Percentiles rank a stretch among this genome's conserved stretches.
Evolutionary conservation across 192 early-diverging fungal genomes (phyloP).

Genomic region (Chytriomyces confervae): DNA sequence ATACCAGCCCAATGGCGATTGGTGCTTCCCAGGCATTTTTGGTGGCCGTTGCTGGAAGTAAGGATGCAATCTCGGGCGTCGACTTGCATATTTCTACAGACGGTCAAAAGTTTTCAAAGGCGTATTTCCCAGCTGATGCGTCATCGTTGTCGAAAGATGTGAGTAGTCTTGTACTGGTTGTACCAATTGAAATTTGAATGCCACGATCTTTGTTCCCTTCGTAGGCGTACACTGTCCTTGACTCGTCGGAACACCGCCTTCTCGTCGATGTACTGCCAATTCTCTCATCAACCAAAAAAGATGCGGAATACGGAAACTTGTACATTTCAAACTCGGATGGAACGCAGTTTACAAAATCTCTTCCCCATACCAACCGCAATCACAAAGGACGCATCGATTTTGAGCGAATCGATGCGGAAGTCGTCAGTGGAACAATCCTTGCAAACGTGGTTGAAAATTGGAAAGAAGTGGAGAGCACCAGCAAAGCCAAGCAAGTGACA

Average conservation of each 20-base stretch:
- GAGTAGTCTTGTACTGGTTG: background rate
- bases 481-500: constrained; percentile 62
- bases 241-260: constrained; percentile 76
- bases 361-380: constrained; percentile 84
- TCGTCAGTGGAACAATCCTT: constrained; percentile 75
- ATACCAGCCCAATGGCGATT: constrained; percentile 65
- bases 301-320: constrained; percentile 67
- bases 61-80: constrained; percentile 59
- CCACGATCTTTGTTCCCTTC: constrained; percentile 32
- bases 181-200: background rate
- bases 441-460: constrained; percentile 87
- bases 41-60: constrained; percentile 55
- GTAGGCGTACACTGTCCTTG: constrained; percentile 81
- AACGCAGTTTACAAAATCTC: constrained; percentile 78
- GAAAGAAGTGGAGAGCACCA: constrained; percentile 58
- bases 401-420: constrained; percentile 80
- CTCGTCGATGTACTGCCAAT: constrained; percentile 74
- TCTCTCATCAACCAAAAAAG: constrained; percentile 35
- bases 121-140: constrained; percentile 54
- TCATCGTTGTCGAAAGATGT: constrained; percentile 28
- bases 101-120: constrained; percentile 68
- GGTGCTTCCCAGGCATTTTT: constrained; percentile 74
- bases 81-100: constrained; percentile 72
- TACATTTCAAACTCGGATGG: constrained; percentile 90
- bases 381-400: constrained; percentile 81